Percentiles rank a stretch among this genome's conserved stretches.
Conservation (phyloP, 225 moss, liverwort and hornwort genomes). For the Takakia lepidozioides region DNA sequence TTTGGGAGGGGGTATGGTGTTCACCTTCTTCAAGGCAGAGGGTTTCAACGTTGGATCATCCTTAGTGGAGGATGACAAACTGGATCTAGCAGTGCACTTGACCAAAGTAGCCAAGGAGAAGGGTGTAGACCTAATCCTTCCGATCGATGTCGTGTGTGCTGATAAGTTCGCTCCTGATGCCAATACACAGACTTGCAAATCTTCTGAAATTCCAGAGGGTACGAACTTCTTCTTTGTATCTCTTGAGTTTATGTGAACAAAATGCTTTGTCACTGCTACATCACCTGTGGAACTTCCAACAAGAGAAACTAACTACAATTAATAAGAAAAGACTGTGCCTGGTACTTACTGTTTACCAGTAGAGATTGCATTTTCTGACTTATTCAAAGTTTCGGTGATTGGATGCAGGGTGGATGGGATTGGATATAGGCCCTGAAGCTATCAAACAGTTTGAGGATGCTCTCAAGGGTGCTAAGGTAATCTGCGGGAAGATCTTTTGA, state of each 20-base stretch:
- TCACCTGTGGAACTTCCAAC: no score
- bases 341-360: background rate
- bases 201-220: conserved; percentile 68
- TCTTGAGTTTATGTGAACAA: background rate
- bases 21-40: conserved; percentile 91
- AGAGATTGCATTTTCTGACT: background rate
- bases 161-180: conserved; percentile 83
- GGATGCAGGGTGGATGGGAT: conserved; percentile 84
- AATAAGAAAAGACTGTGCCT: no score
- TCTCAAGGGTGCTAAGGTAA: conserved; percentile 73
- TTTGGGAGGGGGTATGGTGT: conserved; percentile 97
- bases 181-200: conserved; percentile 28
- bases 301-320: no score
- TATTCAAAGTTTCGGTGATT: background rate
- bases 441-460: conserved; percentile 69
- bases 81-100: conserved; percentile 61
- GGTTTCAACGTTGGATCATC: conserved; percentile 67
- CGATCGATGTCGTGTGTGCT: conserved; percentile 59
- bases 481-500: no score
- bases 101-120: conserved; percentile 66
- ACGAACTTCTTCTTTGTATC: conserved; percentile 1
- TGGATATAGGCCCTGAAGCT: conserved; percentile 92
- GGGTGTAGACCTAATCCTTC: conserved; percentile 88
- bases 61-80: conserved; percentile 88
- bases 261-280: no score